Conservation (phyloP, 208 protist species). For the Wallacemonas sp. region DNA sequence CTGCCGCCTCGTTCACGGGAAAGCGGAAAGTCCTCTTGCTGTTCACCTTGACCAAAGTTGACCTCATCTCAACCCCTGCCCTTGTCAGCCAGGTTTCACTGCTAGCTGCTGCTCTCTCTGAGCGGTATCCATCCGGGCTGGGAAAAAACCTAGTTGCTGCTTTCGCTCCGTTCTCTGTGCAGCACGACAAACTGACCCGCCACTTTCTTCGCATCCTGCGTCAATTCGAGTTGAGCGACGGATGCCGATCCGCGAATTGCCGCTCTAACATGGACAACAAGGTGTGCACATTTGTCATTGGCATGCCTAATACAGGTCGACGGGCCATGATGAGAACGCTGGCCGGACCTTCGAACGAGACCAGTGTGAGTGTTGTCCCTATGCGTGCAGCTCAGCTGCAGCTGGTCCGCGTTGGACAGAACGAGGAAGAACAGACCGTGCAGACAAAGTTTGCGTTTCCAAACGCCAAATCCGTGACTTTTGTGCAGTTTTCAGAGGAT, state of each 20-base stretch:
- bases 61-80: conserved; percentile 71
- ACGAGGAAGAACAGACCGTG: conserved; percentile 34
- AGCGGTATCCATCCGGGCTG: conserved; percentile 34
- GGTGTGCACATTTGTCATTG: conserved; percentile 78
- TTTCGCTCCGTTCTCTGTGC: conserved; percentile 62
- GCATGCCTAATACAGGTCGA: conserved; percentile 80
- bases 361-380: conserved; percentile 65
- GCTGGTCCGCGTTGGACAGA: conserved; percentile 38
- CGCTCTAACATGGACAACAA: conserved; percentile 71
- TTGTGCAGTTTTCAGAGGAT: conserved; percentile 80
- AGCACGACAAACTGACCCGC: conserved; percentile 53
- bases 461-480: conserved; percentile 76
- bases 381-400: conserved; percentile 77
- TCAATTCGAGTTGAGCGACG: conserved; percentile 65
- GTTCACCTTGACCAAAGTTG: conserved; percentile 81
- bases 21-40: conserved; percentile 66
- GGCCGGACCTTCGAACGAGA: conserved; percentile 41
- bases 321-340: conserved; percentile 65
- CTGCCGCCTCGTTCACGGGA: conserved; percentile 47
- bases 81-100: conserved; percentile 80
- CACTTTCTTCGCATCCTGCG: conserved; percentile 67
- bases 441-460: conserved; percentile 74
- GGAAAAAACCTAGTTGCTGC: conserved; percentile 43
- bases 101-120: conserved; percentile 50
- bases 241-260: conserved; percentile 43